Conservation (phyloP, 345 rosid species). For the Hibiscus tridactylites region DNA sequence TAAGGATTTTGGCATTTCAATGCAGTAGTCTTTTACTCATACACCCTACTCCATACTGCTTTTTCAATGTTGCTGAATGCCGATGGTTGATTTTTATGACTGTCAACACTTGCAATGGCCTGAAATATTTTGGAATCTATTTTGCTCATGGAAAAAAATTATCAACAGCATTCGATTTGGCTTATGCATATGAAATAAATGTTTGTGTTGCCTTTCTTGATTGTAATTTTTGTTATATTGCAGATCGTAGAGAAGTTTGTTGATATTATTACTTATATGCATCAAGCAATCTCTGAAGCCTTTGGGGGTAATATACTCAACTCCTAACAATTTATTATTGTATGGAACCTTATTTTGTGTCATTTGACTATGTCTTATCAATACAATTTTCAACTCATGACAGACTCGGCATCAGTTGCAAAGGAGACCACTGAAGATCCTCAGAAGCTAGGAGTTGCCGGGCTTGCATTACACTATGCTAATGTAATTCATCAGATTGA, state of each 20-base stretch:
- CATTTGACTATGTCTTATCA: not conserved
- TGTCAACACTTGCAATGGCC: not conserved
- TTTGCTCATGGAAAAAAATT: not conserved
- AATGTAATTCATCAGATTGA: conserved; percentile 80
- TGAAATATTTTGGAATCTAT: not conserved
- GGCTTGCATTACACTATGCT: conserved; percentile 93
- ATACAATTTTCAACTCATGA: conserved; percentile 8
- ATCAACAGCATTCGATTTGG: not conserved
- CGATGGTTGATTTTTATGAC: not conserved
- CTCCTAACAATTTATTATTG: not conserved
- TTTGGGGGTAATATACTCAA: conserved; percentile 42
- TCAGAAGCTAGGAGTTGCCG: conserved; percentile 62
- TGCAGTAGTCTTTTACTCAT: too few relatives aligned
- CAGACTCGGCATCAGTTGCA: conserved; percentile 20
- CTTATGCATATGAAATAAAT: not conserved
- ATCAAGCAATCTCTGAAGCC: conserved; percentile 55
- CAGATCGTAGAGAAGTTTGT: conserved; percentile 78
- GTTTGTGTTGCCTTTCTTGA: not conserved
- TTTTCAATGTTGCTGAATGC: not conserved
- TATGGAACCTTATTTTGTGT: not conserved
- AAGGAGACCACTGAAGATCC: conserved; percentile 21
- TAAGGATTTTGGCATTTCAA: too few relatives aligned
- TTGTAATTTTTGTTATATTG: conserved; percentile 8
- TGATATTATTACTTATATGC: conserved; percentile 50
- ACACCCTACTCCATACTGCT: not conserved